Conservation (phyloP, 2,329 filamentous ascomycete species). For the Penicillium sp. region DNA sequence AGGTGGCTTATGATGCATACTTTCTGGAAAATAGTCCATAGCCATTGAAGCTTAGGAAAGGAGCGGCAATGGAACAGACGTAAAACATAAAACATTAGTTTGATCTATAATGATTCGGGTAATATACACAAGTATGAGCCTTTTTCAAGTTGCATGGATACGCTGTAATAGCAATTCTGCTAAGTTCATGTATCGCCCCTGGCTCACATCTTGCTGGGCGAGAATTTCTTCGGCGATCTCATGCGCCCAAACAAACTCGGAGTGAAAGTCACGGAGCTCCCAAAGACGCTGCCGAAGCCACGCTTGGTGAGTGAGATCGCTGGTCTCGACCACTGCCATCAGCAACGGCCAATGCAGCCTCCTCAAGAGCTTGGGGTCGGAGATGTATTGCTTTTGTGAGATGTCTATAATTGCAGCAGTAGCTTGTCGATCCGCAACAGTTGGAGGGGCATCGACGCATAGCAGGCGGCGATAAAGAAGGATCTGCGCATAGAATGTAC, state of each 20-base stretch:
- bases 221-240: constrained; percentile 32
- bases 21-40: constrained; percentile 25
- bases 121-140: constrained; percentile 12
- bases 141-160: constrained; percentile 11
- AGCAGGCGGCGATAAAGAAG: constrained; percentile 37
- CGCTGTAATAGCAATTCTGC: constrained; percentile 29
- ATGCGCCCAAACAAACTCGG: constrained; percentile 34
- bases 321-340: constrained; percentile 37
- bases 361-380: constrained; percentile 33
- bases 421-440: constrained; percentile 30
- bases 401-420: constrained; percentile 34
- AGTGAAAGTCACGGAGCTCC: constrained; percentile 31
- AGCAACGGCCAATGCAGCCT: constrained; percentile 38
- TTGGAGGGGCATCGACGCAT: constrained; percentile 19
- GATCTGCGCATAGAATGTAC: constrained; percentile 37
- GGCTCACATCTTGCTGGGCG: constrained; percentile 27
- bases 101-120: constrained; percentile 14
- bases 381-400: constrained; percentile 32
- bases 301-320: constrained; percentile 28
- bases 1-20: constrained; percentile 32
- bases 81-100: constrained; percentile 11
- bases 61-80: not conserved
- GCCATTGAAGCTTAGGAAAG: not conserved
- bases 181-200: constrained; percentile 27
- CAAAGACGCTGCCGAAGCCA: constrained; percentile 36